Base-by-base conservation (phyloP, 148 eudicot species). In the Drosera capensis region DNA sequence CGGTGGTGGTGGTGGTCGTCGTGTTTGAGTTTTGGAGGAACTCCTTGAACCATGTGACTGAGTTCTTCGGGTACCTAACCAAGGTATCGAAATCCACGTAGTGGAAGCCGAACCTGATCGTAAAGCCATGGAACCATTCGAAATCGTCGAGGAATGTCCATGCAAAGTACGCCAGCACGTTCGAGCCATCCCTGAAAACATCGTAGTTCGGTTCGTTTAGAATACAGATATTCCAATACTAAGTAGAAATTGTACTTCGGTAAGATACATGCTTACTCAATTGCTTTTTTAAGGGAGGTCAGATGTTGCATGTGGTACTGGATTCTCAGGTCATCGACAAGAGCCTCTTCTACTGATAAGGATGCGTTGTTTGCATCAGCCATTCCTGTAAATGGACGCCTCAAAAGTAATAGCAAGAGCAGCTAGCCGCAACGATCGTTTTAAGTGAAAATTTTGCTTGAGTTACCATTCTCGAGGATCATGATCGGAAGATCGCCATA, bases 161-260 rank as follows among this genome's bases (percentile, higher is more conserved):
- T 8, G 34, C 1, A 20, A 49, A 36, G 23, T 49, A 49, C 0
- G 38, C 40, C 23, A 12, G 28, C 39, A 48, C 52, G 19, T 48
- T 18, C n/a, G 52, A 8, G 18, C 52, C 52, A 21, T 44, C 23
- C 47, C 47, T 44, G 47, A n/a, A n/a, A n/a, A n/a, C n/a, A n/a
- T n/a, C n/a, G n/a, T n/a, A n/a, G n/a, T n/a, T n/a, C n/a, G n/a
- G n/a, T n/a, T n/a, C n/a, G n/a, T n/a, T n/a, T n/a, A n/a, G n/a
- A n/a, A n/a, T n/a, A n/a, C n/a, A n/a, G n/a, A n/a, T n/a, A n/a
- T n/a, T n/a, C n/a, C n/a, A n/a, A n/a, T n/a, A n/a, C n/a, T n/a
- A n/a, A n/a, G n/a, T n/a, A n/a, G n/a, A n/a, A n/a, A n/a, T n/a
- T n/a, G n/a, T n/a, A n/a, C n/a, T n/a, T n/a, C n/a, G n/a, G n/a